A percentile compares a stretch with the other conserved stretches of the same genome.
Conservation (phyloP, 2,329 filamentous ascomycete genomes). For the Pseudogymnoascus verrucosus region DNA sequence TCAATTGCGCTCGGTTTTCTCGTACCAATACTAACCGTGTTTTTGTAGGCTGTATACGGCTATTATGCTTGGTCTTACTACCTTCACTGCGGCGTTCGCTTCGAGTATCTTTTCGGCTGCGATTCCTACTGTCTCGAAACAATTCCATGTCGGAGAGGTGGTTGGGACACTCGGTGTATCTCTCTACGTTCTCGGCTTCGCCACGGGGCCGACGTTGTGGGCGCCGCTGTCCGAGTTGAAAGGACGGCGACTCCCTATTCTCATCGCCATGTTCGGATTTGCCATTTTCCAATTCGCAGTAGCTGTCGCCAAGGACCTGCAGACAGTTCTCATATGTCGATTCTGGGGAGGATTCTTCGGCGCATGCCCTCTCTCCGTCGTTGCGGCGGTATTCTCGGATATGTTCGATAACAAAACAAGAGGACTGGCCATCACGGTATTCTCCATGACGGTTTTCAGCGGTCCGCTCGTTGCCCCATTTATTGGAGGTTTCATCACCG, state of each 20-base stretch:
- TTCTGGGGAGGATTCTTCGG: constrained; percentile 70
- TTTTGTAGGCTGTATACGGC: constrained; percentile 48
- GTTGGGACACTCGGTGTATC: constrained; percentile 59
- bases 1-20: constrained; percentile 32
- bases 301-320: constrained; percentile 59
- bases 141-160: constrained; percentile 54
- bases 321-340: constrained; percentile 61
- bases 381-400: constrained; percentile 64
- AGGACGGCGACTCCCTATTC: constrained; percentile 55
- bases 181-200: constrained; percentile 65
- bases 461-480: constrained; percentile 62
- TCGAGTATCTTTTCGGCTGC: constrained; percentile 69
- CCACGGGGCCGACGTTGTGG: constrained; percentile 63
- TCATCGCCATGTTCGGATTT: constrained; percentile 59
- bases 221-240: constrained; percentile 66
- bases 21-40: constrained; percentile 14
- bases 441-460: constrained; percentile 55
- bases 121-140: constrained; percentile 44
- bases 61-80: constrained; percentile 64
- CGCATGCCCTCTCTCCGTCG: constrained; percentile 59
- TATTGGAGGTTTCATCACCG: constrained; percentile 58
- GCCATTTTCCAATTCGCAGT: constrained; percentile 59
- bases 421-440: constrained; percentile 49
- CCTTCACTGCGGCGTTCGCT: constrained; percentile 62
- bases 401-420: constrained; percentile 60